Evolutionary conservation across 192 early-diverging fungal genomes (phyloP), one percentile per base, ranked within the genome.

Genomic region (Nowakowskiella sp.): DNA sequence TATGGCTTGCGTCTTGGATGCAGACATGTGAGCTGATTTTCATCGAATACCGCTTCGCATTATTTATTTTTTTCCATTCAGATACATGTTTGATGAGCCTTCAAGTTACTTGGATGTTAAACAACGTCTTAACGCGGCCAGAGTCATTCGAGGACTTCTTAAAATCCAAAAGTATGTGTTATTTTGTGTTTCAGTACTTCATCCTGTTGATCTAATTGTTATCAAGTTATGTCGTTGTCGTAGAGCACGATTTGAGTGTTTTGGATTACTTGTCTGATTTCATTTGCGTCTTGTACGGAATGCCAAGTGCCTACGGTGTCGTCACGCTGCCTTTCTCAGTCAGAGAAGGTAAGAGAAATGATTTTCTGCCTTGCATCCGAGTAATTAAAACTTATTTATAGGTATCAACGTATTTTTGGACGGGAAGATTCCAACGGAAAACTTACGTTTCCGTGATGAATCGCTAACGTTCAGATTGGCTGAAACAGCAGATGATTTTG

Each of bases 71-170:
- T 24, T 24, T 4, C 31, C 6, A 21, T 27, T 31, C 65, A 85
- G 84, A 42, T 94, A 93, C 74, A 95, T 97, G 94, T 92, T 93
- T 67, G 94, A 97, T 67, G 94, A 97, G 72, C 94, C 94, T 45
- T 97, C 94, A 31, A 89, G 85, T 42, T 97, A 95, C 65, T 68
- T 97, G 53, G 94, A 97, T 73, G 94, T 97, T 44, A 97, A 94
- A 83, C 94, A 97, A 76, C 89, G 94, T 80, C 75, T 97, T 65
- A 95, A 94, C 60, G 94, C 94, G 49, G 91, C 92, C 53, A 72
- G 78, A 29, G 87, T 92, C 21, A 94, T 97, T 61, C 90, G 92
- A 44, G 79, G 81, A 31, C 64, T 97, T 49, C 73, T 94, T 33
- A 55, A 62, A 19, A 70, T 87, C 16, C 78, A 70, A 32, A 67